Evolutionary conservation across 1,139 yeast species (phyloP).

Genomic region (Petasospora fabianii): DNA sequence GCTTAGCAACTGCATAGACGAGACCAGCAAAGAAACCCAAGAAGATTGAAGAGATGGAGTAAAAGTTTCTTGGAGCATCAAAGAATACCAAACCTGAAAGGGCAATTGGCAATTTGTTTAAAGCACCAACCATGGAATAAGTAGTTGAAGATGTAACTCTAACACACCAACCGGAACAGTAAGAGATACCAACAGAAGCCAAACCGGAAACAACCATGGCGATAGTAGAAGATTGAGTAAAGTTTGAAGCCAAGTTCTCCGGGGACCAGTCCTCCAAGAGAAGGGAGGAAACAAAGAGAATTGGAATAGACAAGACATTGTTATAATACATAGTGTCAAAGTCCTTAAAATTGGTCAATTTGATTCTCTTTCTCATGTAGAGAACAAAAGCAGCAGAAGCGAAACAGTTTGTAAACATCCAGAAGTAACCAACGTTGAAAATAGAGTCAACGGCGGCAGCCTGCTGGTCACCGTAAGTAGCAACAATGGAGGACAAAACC

Average conservation of each 20-base stretch:
- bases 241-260: constrained; percentile 67
- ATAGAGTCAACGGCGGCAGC: constrained; percentile 25
- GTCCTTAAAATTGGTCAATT: constrained; percentile 94
- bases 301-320: constrained; percentile 88
- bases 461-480: constrained; percentile 82
- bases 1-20: constrained; percentile 92
- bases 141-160: constrained; percentile 98
- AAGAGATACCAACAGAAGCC: constrained; percentile 93
- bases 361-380: constrained; percentile 95
- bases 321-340: constrained; percentile 98
- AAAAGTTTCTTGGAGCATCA: constrained; percentile 91
- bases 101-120: constrained; percentile 96
- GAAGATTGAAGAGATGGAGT: constrained; percentile 84
- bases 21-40: constrained; percentile 93
- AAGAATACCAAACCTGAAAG: constrained; percentile 90
- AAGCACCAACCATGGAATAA: constrained; percentile 98
- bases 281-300: constrained; percentile 70
- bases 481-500: constrained; percentile 91
- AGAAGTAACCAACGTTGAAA: constrained; percentile 81
- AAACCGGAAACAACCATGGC: constrained; percentile 93
- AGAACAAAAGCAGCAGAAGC: constrained; percentile 92
- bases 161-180: constrained; percentile 99
- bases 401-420: constrained; percentile 95
- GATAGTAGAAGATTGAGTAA: constrained; percentile 67
- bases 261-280: constrained; percentile 91